Evolutionary conservation across 768 basidiomycete genomes (phyloP), one percentile per base, ranked within the genome.

Genomic region (Rubroboletus pulcherrimus): DNA sequence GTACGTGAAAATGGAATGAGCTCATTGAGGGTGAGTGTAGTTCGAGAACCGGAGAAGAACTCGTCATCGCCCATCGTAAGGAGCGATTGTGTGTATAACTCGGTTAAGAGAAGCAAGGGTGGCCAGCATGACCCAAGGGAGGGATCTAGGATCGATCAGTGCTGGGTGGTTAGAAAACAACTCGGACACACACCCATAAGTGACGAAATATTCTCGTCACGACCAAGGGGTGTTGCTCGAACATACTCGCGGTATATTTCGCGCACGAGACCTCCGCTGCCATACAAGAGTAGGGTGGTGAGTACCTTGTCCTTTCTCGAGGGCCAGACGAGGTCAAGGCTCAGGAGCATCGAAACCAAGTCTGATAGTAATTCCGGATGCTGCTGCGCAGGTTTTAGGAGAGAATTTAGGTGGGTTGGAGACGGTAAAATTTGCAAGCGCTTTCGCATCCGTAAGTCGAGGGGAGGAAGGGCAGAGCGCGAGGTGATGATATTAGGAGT

Each of bases 61-160:
- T 98, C 97, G 71, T 98, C 96, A 63, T 99, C 97, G 1, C 91
- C 91, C 81, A 98, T 91, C 0, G 93, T 93, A 33, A 93, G 77
- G 33, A 98, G 80, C 1, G 86, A 82, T 56, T 95, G 89, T 2
- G 84, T 80, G 70, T 97, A 96, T 11, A 97, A 70, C 49, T 95
- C 87, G 1, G 83, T 79, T 8, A 95, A 80, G 53, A 97, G 80
- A 8, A 98, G 74, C 1, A 98, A 71, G 3, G 89, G 77, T 0
- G 86, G 79, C 84, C 90, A 93, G 10, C 75, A 69, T 0, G 69
- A 26, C 0, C 73, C 74, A 51, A 81, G 72, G 2, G 73, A 66
- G 0, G 78, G 69, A 56, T 85, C 85, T 80, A 53, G 15, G 51
- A 14, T 56, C 7, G 65, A 40, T 58, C 37, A 63, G 41, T 49